Conservation (phyloP, 768 basidiomycete genomes). For the Suillus paluster region DNA sequence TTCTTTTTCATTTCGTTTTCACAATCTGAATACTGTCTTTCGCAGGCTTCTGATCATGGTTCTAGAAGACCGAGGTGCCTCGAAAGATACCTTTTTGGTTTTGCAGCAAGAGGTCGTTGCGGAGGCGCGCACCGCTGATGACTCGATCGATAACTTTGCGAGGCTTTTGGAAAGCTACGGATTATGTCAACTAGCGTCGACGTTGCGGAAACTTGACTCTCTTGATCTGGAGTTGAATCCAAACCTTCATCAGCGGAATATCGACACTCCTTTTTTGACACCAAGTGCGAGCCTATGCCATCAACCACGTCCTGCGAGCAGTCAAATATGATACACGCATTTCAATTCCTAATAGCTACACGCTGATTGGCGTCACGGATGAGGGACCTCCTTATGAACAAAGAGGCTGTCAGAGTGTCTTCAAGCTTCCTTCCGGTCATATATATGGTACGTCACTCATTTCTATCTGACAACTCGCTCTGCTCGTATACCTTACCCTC, state of each 20-base stretch:
- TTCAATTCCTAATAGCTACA: slow-evolving; percentile 65
- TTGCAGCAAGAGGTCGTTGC: slow-evolving; percentile 67
- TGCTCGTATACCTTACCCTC: slow-evolving; percentile 2
- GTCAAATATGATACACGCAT: slow-evolving; percentile 81
- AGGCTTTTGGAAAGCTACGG: slow-evolving; percentile 52
- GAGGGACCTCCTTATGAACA: slow-evolving; percentile 70
- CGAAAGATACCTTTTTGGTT: slow-evolving; percentile 55
- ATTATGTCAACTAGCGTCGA: slow-evolving; percentile 49
- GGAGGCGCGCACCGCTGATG: slow-evolving; percentile 60
- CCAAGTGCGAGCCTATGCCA: slow-evolving; percentile 63
- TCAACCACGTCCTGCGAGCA: slow-evolving; percentile 67
- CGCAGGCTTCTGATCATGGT: slow-evolving; percentile 74
- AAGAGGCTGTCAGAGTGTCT: slow-evolving; percentile 57
- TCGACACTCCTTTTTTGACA: slow-evolving; percentile 62
- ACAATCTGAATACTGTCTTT: neutral
- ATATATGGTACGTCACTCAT: slow-evolving; percentile 61
- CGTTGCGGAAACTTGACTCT: slow-evolving; percentile 52
- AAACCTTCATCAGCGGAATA: slow-evolving; percentile 32
- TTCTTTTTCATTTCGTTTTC: neutral
- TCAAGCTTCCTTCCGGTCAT: slow-evolving; percentile 54
- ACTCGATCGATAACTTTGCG: slow-evolving; percentile 54
- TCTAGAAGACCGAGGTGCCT: slow-evolving; percentile 75
- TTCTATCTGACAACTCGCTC: neutral
- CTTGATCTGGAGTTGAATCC: slow-evolving; percentile 53
- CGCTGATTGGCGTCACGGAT: slow-evolving; percentile 82